A percentile compares a stretch with the other conserved stretches of the same genome.
Evolutionary conservation across 768 basidiomycete species (phyloP).

Genomic region (Pleurotus citrinopileatus): DNA sequence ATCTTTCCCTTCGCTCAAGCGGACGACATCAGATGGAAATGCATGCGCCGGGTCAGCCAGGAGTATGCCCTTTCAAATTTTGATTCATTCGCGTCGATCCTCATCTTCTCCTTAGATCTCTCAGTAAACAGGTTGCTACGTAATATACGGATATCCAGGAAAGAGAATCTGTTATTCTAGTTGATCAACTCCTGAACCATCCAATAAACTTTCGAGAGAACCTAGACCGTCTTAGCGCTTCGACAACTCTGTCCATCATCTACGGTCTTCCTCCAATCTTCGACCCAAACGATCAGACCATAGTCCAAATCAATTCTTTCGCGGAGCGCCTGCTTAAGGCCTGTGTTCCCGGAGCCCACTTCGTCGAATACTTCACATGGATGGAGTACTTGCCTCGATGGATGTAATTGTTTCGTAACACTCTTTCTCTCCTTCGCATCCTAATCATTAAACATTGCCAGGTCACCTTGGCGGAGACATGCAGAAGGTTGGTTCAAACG

Average conservation of each 20-base stretch:
- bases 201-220: background rate
- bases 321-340: conserved; percentile 22
- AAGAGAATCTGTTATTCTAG: background rate
- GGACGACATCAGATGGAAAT: conserved; percentile 13
- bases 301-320: conserved; percentile 10
- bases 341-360: conserved; percentile 25
- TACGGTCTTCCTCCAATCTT: conserved; percentile 12
- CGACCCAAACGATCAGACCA: background rate
- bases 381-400: conserved; percentile 23
- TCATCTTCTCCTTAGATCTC: background rate
- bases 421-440: conserved; percentile 20
- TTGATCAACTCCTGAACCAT: background rate
- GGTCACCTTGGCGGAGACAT: background rate
- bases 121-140: background rate
- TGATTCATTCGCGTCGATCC: no score
- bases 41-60: background rate
- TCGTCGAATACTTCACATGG: conserved; percentile 31
- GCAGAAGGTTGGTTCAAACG: background rate
- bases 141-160: background rate
- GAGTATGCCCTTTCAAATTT: no score
- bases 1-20: conserved; percentile 21
- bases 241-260: conserved; percentile 4
- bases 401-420: conserved; percentile 24
- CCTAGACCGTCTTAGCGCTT: no score
- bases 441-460: conserved; percentile 13